Evolutionary conservation across 2,329 filamentous ascomycete genomes (phyloP).

Genomic region (Fusarium guadeloupense): DNA sequence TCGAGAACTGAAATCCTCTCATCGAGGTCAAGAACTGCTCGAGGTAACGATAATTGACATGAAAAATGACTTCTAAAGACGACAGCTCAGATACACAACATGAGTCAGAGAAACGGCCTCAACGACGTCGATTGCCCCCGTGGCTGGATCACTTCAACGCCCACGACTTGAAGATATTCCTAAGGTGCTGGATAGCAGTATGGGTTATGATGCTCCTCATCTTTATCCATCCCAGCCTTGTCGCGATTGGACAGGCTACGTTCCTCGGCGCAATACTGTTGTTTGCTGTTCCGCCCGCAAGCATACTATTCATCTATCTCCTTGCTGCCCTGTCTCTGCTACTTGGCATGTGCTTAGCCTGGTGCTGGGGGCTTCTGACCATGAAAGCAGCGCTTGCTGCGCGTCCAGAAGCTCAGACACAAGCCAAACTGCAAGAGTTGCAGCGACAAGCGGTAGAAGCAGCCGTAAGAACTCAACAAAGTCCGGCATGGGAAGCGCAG

Average conservation of each 20-base stretch:
- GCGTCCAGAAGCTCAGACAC: constrained; percentile 51
- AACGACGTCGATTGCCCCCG: constrained; percentile 33
- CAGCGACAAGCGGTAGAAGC: constrained; percentile 48
- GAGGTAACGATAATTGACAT: not conserved
- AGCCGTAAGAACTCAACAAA: constrained; percentile 42
- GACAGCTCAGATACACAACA: not conserved
- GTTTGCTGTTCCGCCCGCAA: constrained; percentile 56
- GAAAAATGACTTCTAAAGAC: constrained; percentile 9
- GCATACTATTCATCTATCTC: constrained; percentile 57
- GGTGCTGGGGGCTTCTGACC: constrained; percentile 59
- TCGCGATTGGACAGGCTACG: constrained; percentile 53
- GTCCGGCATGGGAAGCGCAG: constrained; percentile 44
- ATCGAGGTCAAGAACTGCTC: not conserved
- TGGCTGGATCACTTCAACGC: constrained; percentile 58
- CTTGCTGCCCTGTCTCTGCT: constrained; percentile 54
- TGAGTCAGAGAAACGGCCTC: not conserved
- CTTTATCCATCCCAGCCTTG: constrained; percentile 56
- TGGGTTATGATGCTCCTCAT: constrained; percentile 58
- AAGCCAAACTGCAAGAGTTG: constrained; percentile 47
- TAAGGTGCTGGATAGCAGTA: constrained; percentile 57
- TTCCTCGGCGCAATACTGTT: constrained; percentile 56
- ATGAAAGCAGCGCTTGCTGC: constrained; percentile 59
- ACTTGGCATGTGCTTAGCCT: constrained; percentile 57
- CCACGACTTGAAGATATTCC: constrained; percentile 56
- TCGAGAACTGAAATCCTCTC: not conserved